A percentile compares a stretch with the other conserved stretches of the same genome.
Evolutionary conservation across 345 rosid genomes (phyloP).

Genomic region (Citrus glauca): DNA sequence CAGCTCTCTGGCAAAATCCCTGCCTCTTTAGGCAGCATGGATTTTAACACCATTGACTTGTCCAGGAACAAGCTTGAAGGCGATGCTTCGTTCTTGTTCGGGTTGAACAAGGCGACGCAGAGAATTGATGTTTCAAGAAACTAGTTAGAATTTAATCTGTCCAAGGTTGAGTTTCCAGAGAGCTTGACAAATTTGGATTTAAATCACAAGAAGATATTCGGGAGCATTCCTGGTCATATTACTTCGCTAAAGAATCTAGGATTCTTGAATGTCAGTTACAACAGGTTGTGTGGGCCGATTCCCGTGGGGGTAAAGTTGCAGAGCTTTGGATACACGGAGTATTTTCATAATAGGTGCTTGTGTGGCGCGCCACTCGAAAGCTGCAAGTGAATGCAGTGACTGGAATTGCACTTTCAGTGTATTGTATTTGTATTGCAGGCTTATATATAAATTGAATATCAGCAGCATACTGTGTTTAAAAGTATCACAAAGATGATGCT

Average conservation of each 20-base stretch:
- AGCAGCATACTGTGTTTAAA: background rate
- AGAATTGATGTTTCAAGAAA: slow-evolving; percentile 58
- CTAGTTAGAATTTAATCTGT: slow-evolving; percentile 51
- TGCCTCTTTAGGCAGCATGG: slow-evolving; percentile 41
- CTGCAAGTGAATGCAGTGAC: slow-evolving; percentile 32
- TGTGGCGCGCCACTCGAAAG: slow-evolving; percentile 66
- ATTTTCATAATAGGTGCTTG: slow-evolving; percentile 69
- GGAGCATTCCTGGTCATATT: slow-evolving; percentile 51
- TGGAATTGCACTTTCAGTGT: background rate
- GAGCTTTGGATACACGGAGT: slow-evolving; percentile 43
- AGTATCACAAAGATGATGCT: background rate
- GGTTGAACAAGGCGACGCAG: slow-evolving; percentile 45
- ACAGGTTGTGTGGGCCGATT: slow-evolving; percentile 63
- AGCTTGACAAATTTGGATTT: slow-evolving; percentile 47
- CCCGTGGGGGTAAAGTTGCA: slow-evolving; percentile 62
- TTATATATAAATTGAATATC: no score
- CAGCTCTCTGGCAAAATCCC: slow-evolving; percentile 61
- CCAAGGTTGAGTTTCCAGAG: slow-evolving; percentile 37
- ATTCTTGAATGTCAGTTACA: slow-evolving; percentile 67
- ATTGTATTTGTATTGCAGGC: background rate
- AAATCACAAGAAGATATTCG: slow-evolving; percentile 63
- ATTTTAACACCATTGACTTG: slow-evolving; percentile 44
- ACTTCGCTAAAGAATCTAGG: slow-evolving; percentile 28
- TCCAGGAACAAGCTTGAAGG: slow-evolving; percentile 64
- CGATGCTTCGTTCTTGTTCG: slow-evolving; percentile 63